Conservation (phyloP, 805 yeast species). For the Wickerhamomyces chaumierensis region DNA sequence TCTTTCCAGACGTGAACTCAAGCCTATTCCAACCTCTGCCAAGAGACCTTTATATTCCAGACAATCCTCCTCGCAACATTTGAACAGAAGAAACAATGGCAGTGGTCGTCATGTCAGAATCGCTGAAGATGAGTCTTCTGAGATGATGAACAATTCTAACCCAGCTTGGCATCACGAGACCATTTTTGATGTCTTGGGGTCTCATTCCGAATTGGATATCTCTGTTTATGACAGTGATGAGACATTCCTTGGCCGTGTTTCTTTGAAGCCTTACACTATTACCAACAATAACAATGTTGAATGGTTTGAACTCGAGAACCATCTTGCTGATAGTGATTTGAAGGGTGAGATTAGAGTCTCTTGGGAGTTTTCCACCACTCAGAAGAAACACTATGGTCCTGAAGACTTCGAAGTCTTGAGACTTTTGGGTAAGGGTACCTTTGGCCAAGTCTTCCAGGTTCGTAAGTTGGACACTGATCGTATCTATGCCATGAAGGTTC, state of each 20-base stretch:
- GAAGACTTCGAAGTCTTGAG: conserved; percentile 88
- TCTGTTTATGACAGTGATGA: conserved; percentile 91
- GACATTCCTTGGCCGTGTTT: conserved; percentile 75
- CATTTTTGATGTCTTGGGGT: conserved; percentile 81
- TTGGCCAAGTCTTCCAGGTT: conserved; percentile 96
- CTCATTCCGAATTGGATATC: conserved; percentile 73
- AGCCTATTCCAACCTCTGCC: conserved; percentile 11
- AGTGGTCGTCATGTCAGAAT: conserved; percentile 1
- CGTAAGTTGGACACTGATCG: conserved; percentile 81
- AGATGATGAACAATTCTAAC: conserved; percentile 31
- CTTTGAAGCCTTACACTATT: conserved; percentile 48
- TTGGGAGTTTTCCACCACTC: conserved; percentile 59
- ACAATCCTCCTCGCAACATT: conserved; percentile 31
- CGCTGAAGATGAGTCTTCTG: conserved; percentile 1
- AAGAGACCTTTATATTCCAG: conserved; percentile 31
- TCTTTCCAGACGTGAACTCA: conserved; percentile 3
- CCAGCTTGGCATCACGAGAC: conserved; percentile 93
- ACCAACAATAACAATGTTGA: conserved; percentile 29
- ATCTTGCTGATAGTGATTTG: conserved; percentile 66
- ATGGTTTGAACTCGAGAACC: conserved; percentile 68
- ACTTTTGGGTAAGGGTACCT: conserved; percentile 89
- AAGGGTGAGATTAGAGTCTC: conserved; percentile 69
- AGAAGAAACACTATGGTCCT: conserved; percentile 80
- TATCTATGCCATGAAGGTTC: conserved; percentile 94
- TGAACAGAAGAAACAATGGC: conserved; percentile 19